Evolutionary conservation across 176 grass and related monocot genomes (phyloP).

Genomic region (Guadua angustifolia): DNA sequence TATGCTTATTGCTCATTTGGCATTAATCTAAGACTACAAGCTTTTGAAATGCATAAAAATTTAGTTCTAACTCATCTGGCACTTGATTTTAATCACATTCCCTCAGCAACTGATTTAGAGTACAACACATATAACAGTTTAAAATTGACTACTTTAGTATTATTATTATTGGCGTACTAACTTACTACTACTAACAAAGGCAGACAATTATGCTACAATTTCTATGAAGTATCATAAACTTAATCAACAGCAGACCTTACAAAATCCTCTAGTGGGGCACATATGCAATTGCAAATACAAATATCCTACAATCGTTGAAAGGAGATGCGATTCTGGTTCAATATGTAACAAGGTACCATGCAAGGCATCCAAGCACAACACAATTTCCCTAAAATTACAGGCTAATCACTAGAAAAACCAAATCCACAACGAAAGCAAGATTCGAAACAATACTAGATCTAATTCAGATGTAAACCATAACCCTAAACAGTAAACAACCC

Average conservation of each 20-base stretch:
- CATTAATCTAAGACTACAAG: neutral
- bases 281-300: neutral
- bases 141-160: no score
- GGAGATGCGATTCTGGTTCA: neutral
- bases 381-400: neutral
- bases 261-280: neutral
- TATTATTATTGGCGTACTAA: neutral
- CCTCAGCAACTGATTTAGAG: neutral
- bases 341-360: neutral
- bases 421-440: neutral
- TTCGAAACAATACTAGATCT: neutral
- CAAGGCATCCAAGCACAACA: neutral
- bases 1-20: neutral
- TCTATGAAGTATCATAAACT: neutral
- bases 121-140: neutral
- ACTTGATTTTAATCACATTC: neutral
- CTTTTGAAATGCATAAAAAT: neutral
- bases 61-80: neutral
- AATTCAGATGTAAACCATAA: neutral
- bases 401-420: neutral
- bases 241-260: neutral
- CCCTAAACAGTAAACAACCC: neutral
- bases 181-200: no score
- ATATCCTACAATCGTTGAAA: neutral
- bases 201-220: neutral